phyloP scores from a whole-genome alignment of 306 rosid species.

The Rosa persica region DNA sequence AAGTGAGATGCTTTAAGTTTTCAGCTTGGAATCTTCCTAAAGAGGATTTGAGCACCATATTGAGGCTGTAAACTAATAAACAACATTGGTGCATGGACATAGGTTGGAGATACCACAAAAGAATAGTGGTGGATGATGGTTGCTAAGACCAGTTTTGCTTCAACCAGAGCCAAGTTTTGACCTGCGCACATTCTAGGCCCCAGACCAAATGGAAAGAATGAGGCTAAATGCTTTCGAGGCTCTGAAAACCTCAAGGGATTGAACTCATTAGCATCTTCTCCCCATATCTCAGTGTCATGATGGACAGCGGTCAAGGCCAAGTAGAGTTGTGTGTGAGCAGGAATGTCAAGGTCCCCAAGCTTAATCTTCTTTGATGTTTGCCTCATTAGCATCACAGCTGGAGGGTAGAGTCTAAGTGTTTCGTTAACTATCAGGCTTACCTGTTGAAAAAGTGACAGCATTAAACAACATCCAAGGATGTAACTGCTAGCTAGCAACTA shows the following conservation, averaged over 20 bases:
- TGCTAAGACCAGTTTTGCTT: conserved; percentile 51
- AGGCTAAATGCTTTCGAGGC: conserved; percentile 59
- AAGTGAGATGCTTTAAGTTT: neutral
- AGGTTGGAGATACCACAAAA: conserved; percentile 45
- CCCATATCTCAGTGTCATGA: conserved; percentile 64
- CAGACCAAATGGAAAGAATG: conserved; percentile 58
- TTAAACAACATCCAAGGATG: neutral
- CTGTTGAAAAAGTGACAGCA: conserved; percentile 29
- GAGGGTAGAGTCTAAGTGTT: conserved; percentile 71
- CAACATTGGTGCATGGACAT: conserved; percentile 48
- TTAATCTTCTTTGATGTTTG: conserved; percentile 41
- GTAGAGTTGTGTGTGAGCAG: conserved; percentile 53
- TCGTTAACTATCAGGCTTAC: conserved; percentile 61
- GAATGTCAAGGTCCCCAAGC: conserved; percentile 54
- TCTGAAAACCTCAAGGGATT: conserved; percentile 58
- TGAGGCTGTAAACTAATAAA: conserved; percentile 45
- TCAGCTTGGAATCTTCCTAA: conserved; percentile 35
- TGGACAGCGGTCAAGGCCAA: conserved; percentile 57
- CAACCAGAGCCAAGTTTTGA: conserved; percentile 60
- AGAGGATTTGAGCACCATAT: conserved; percentile 47
- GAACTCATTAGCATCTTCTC: conserved; percentile 63
- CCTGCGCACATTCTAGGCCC: conserved; percentile 65
- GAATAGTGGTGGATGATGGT: conserved; percentile 45
- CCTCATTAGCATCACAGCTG: conserved; percentile 45
- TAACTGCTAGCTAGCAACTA: neutral